A percentile compares a stretch with the other conserved stretches of the same genome.
phyloP scores from a whole-genome alignment of 768 basidiomycete species.

The Suillus spraguei region DNA sequence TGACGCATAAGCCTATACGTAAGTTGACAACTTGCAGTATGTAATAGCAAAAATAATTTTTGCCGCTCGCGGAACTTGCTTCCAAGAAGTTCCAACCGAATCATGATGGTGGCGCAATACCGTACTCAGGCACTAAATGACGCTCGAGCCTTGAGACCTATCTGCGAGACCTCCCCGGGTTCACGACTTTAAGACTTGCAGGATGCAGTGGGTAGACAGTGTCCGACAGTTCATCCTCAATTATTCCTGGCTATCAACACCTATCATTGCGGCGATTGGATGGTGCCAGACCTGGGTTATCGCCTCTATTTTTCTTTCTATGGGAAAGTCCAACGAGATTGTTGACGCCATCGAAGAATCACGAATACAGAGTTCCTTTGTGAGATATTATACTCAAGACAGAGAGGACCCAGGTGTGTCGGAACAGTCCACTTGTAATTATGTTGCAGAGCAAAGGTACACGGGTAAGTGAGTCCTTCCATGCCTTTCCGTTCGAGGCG shows the following conservation, averaged over 20 bases:
- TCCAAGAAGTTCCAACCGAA: not conserved
- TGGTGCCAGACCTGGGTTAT: slow-evolving; percentile 7
- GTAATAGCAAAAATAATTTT: not conserved
- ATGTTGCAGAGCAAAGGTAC: slow-evolving; percentile 9
- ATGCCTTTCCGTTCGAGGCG: not conserved
- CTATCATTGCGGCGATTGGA: slow-evolving; percentile 6
- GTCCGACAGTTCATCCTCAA: slow-evolving; percentile 8
- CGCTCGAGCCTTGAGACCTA: not conserved
- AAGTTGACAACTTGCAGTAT: too few species aligned
- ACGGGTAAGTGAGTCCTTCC: slow-evolving; percentile 1
- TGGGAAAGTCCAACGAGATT: not conserved
- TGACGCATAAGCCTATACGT: too few species aligned
- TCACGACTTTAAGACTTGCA: not conserved
- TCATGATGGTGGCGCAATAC: not conserved
- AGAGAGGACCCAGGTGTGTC: not conserved
- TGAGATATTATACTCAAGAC: slow-evolving; percentile 2
- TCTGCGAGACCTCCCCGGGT: not conserved
- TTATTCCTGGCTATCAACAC: slow-evolving; percentile 9
- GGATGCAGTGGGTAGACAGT: slow-evolving; percentile 3
- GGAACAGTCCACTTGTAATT: slow-evolving; percentile 4
- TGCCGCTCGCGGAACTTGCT: not conserved
- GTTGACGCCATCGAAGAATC: slow-evolving; percentile 5
- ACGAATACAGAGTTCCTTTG: slow-evolving; percentile 4
- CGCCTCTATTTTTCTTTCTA: slow-evolving; percentile 6
- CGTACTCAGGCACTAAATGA: not conserved